phyloP scores from a whole-genome alignment of 2,329 filamentous ascomycete genomes.

The Colletotrichum siamense region DNA sequence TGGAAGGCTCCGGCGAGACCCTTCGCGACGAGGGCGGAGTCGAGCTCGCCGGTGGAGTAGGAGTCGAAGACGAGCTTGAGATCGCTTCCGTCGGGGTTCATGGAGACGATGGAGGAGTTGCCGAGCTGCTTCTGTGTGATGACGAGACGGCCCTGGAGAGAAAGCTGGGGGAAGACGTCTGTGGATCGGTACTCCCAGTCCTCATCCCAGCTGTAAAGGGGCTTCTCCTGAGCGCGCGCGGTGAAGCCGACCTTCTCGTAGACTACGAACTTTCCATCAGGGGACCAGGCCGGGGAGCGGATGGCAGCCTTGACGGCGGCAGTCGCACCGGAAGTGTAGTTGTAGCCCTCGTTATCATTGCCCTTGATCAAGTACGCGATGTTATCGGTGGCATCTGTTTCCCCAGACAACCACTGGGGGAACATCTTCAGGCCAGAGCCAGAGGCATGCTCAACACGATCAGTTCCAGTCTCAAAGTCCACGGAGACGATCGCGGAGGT shows the following conservation, averaged over 20 bases:
- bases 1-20: constrained; percentile 8
- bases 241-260: constrained; percentile 13
- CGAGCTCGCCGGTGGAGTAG: neutral
- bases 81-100: constrained; percentile 10
- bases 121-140: constrained; percentile 12
- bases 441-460: constrained; percentile 4
- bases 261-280: constrained; percentile 6
- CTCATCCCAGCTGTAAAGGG: constrained; percentile 7
- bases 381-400: neutral
- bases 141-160: constrained; percentile 3
- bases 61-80: constrained; percentile 14
- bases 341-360: constrained; percentile 3
- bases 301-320: neutral
- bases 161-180: constrained; percentile 12
- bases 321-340: neutral
- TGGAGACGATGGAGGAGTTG: constrained; percentile 15
- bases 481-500: constrained; percentile 9
- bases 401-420: neutral
- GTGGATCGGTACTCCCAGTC: constrained; percentile 15
- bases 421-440: constrained; percentile 7
- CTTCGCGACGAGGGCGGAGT: neutral
- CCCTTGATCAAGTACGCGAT: constrained; percentile 11
- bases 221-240: constrained; percentile 9
- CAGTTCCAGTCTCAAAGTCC: constrained; percentile 1
- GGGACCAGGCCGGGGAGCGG: constrained; percentile 11